A percentile compares a stretch with the other conserved stretches of the same genome.
Conservation (phyloP, 2,329 filamentous ascomycete species). For the Colletotrichum tropicale region DNA sequence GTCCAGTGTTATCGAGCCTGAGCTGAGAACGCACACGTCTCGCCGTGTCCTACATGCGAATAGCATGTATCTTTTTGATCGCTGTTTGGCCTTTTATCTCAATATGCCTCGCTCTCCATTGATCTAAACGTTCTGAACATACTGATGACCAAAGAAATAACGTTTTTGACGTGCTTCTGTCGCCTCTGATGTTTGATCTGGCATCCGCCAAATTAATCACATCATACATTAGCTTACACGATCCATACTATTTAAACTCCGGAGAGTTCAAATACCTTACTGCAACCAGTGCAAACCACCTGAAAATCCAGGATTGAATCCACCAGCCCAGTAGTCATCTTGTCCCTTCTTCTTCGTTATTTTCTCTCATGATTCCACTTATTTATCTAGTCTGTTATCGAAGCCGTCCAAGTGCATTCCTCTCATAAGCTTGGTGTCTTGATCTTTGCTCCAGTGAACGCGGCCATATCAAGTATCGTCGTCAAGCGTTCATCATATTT, state of each 20-base stretch:
- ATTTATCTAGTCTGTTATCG: too few species aligned
- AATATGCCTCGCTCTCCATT: rapidly evolving
- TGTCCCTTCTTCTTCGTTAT: too few species aligned
- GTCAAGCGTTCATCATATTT: too few species aligned
- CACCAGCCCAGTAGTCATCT: rapidly evolving
- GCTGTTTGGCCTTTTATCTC: background rate
- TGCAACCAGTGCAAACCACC: too few species aligned
- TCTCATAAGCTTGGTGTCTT: rapidly evolving
- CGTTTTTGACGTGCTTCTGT: background rate
- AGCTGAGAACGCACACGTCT: background rate
- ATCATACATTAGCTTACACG: too few species aligned
- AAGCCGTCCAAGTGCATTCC: too few species aligned
- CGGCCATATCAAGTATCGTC: rapidly evolving
- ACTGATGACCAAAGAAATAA: background rate
- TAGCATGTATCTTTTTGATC: background rate
- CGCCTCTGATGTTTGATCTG: background rate
- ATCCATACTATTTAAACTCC: too few species aligned
- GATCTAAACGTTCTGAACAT: background rate
- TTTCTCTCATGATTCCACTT: too few species aligned
- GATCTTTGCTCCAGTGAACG: too few species aligned
- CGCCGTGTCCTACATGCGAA: background rate
- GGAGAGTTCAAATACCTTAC: too few species aligned
- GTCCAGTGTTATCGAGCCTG: background rate
- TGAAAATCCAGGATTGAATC: too few species aligned
- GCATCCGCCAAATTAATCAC: too few species aligned